Percentiles rank a stretch among this genome's conserved stretches.
These are phyloP conservation scores for Phascolomyces articulosus DNA, from an alignment of 371 early-diverging fungal genomes.

Conservation along the genomic window DNA sequence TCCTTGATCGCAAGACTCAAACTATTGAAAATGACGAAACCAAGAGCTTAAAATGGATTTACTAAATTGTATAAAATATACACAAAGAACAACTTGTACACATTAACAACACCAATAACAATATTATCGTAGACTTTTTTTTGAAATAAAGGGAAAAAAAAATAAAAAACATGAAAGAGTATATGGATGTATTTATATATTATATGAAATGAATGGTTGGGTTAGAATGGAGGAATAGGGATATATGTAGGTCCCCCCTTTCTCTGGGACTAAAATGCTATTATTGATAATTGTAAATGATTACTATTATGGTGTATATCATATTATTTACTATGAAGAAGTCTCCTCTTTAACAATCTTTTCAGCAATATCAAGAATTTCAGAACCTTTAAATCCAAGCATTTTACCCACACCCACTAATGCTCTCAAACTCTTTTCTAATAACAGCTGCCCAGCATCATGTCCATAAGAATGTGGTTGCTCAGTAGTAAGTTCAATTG, in stretches of 20 bases:
- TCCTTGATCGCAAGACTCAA: constrained; percentile 65
- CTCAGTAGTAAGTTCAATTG: background rate
- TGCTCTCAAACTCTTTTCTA: constrained; percentile 42
- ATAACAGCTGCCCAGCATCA: constrained; percentile 34
- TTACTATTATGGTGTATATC: too few species aligned
- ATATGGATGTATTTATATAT: too few species aligned
- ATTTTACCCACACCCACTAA: constrained; percentile 37
- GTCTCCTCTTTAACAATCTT: constrained; percentile 30
- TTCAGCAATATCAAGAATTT: constrained; percentile 39
- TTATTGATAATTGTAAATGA: too few species aligned
- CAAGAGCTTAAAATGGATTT: constrained; percentile 48
- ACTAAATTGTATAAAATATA: constrained; percentile 27
- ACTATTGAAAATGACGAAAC: constrained; percentile 32
- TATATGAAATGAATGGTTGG: too few species aligned
- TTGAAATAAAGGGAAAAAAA: background rate
- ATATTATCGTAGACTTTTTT: too few species aligned
- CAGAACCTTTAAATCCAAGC: constrained; percentile 39
- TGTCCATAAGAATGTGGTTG: constrained; percentile 12
- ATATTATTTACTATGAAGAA: constrained; percentile 3
- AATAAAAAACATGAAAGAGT: background rate
- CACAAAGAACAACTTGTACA: background rate
- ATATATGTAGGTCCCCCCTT: too few species aligned
- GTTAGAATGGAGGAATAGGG: too few species aligned
- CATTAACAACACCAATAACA: too few species aligned
- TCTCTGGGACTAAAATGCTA: too few species aligned